Evolutionary conservation across 2,329 filamentous ascomycete species (phyloP).

Genomic region (Thelonectria rubi): DNA sequence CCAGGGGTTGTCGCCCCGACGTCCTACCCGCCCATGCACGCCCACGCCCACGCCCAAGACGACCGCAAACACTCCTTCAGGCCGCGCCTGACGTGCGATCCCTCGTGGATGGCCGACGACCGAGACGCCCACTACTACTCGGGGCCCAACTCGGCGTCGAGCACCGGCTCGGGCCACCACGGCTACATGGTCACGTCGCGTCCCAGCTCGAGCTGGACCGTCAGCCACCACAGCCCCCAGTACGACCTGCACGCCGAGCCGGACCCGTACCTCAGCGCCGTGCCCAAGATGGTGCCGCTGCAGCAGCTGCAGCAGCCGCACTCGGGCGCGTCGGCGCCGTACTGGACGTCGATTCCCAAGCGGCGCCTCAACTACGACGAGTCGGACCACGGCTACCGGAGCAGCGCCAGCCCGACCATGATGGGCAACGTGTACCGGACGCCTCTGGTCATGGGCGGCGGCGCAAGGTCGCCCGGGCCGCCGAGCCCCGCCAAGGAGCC

Average conservation of each 20-base stretch:
- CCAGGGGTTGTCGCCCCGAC: slow-evolving; percentile 11
- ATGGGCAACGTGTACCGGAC: slow-evolving; percentile 28
- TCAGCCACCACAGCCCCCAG: slow-evolving; percentile 30
- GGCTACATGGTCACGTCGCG: slow-evolving; percentile 41
- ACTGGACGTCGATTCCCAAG: slow-evolving; percentile 35
- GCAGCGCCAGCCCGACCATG: slow-evolving; percentile 34
- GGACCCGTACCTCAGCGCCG: slow-evolving; percentile 34
- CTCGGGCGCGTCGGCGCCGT: slow-evolving; percentile 7
- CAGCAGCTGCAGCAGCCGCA: neutral
- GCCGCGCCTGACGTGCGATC: slow-evolving; percentile 39
- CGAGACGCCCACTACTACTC: slow-evolving; percentile 33
- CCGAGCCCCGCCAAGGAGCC: slow-evolving; percentile 27
- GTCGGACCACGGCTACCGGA: slow-evolving; percentile 30
- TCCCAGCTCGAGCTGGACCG: slow-evolving; percentile 36
- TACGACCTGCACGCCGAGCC: slow-evolving; percentile 28
- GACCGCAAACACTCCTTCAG: slow-evolving; percentile 29
- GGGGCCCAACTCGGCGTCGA: slow-evolving; percentile 42
- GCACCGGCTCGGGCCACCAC: slow-evolving; percentile 40
- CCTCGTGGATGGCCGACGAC: slow-evolving; percentile 35
- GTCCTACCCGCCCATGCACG: slow-evolving; percentile 7
- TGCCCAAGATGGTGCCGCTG: slow-evolving; percentile 32
- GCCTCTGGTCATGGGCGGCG: slow-evolving; percentile 11
- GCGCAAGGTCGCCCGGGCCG: slow-evolving; percentile 29
- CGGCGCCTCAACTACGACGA: slow-evolving; percentile 37
- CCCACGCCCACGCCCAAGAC: slow-evolving; percentile 26